Base-by-base conservation (phyloP, 2,329 filamentous ascomycete species). In the Aaosphaeria arxii region DNA sequence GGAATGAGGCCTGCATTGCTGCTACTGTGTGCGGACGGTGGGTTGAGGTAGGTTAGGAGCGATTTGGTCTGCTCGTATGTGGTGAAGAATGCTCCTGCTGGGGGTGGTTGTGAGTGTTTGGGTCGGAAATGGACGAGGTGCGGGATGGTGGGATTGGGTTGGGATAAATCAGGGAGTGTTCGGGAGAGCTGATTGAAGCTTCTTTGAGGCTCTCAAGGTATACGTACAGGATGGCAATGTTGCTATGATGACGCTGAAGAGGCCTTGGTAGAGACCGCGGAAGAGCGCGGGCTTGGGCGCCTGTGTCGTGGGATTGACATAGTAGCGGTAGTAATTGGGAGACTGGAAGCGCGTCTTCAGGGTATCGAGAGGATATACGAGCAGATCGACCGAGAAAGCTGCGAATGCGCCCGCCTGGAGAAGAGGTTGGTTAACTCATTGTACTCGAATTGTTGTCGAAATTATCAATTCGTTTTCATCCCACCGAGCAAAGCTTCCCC, bases 311-410 rank as follows among this genome's bases (percentile, higher is more conserved):
- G 77, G 76, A 71, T 85, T 73, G 59, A 77, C 81, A 64, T 85
- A 92, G 1, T 85, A 77, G 43, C 79, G 79, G 35, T 82, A 74
- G 71, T 91, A 94, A 59, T 91, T 82, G 9, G 84, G 85, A 45
- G 86, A 90, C 67, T 95, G 91, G 42, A 89, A 80, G 7, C 91
- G 82, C 6, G 91, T 96, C 67, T 96, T 96, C 61, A 96, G 77
- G 0, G 91, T 96, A 66, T 96, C 91, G 11, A 96, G 77, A 0
- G 91, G 91, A 62, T 94, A 95, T 33, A 96, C 82, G 11, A 95
- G 76, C 43, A 95, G 76, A 68, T 96, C 90, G 48, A 96, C 87
- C 1, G 87, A 86, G 66, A 95, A 90, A 29, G 90, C 91, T 53
- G 91, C 91, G 46, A 88, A 80, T 46, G 89, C 90, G 47, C 91